Evolutionary conservation across 345 rosid genomes (phyloP), one percentile per base, ranked within the genome.

Genomic region (Populus euphratica): DNA sequence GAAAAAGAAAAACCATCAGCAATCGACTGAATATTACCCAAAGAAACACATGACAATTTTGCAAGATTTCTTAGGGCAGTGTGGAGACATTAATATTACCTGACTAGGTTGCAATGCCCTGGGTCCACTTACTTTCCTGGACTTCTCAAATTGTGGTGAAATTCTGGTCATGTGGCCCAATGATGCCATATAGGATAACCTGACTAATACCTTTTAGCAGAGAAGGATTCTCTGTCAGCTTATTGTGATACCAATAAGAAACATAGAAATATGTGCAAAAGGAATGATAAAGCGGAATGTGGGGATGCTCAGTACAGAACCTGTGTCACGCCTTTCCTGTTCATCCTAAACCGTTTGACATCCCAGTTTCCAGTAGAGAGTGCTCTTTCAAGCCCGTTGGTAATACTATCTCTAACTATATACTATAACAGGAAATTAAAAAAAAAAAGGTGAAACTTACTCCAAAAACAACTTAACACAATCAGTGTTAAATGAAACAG

Each of bases 41-140:
- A 36, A 67, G 16, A 13, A 68, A 47, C 76, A 27, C 38, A 33
- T 5, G 70, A 61, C 14, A n/a, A 39, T 36, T 64, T 68, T 52
- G 35, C 39, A 54, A 33, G 29, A 49, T 12, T 52, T 47, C 25
- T 66, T 49, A 62, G 33, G 23, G 47, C 8, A 41, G 66, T 41
- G 38, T 14, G 14, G 29, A 54, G 68, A 83, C 12, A 79, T 49
- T 11, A 82, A 27, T 23, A 72, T 79, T 82, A 95, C 98, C 93
- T 95, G 98, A 81, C 98, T 95, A 62, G 99, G 99, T 84, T 95
- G 98, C 89, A 95, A 89, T 25, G 99, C 97, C 84, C 98, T 91
- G 29, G 98, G 98, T 85, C 99, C 99, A 87, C 99, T 93, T 68
- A 93, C 99, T 95, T 95, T 95, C 84, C 97, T 92, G 33, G 99